Conservation (phyloP, 2,329 filamentous ascomycete species). For the Verticillium nonalfalfae region DNA sequence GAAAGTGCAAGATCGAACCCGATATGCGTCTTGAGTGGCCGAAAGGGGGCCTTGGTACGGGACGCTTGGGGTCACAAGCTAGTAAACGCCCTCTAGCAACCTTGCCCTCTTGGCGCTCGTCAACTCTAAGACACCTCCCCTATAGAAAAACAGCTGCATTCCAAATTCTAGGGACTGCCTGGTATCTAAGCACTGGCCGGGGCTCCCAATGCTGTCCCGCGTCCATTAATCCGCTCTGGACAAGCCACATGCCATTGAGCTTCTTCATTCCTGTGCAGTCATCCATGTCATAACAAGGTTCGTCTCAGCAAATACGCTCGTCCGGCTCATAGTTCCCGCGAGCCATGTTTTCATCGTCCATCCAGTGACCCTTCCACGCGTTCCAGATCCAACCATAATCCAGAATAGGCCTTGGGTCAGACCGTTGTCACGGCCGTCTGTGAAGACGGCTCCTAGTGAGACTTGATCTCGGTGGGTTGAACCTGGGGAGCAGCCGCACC, state of each 20-base stretch:
- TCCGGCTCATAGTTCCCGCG: not conserved
- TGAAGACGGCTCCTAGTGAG: constrained; percentile 7
- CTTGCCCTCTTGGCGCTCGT: not conserved
- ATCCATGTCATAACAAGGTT: constrained; percentile 1
- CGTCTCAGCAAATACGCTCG: not conserved
- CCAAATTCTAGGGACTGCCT: not conserved
- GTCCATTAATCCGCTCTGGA: not conserved
- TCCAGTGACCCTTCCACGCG: not conserved
- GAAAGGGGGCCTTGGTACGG: too few species aligned
- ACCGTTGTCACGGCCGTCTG: not conserved
- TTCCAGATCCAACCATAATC: not conserved
- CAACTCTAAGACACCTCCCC: not conserved
- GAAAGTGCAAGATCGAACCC: too few species aligned
- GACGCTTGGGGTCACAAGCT: not conserved
- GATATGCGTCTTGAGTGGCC: too few species aligned
- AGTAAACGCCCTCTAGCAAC: not conserved
- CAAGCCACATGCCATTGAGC: not conserved
- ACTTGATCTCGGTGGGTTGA: constrained; percentile 21
- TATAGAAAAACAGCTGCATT: not conserved
- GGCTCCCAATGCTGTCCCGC: not conserved
- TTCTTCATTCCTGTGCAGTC: not conserved
- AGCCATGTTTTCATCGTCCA: not conserved
- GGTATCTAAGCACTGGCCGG: not conserved
- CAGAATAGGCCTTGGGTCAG: not conserved
- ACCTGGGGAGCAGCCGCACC: constrained; percentile 14